Base-by-base conservation (phyloP, 129 eudicot species). In the Arctium minus region DNA sequence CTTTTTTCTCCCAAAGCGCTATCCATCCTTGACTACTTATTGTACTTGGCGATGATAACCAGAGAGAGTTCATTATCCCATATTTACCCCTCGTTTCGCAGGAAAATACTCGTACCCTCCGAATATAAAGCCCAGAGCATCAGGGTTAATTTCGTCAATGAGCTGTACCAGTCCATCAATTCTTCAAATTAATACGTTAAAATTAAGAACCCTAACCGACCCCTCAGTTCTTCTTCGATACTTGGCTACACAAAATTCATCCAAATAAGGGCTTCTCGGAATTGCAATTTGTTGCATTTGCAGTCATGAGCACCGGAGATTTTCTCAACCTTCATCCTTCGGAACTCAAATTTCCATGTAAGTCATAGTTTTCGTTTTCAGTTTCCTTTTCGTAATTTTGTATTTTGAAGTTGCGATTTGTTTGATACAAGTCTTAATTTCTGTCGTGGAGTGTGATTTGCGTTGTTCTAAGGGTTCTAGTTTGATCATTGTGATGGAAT, bases 281-380 rank as follows among this genome's bases (percentile, higher is more conserved):
- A 27, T 73, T 10, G 36, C 70, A 75, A 75, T 78, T 86, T 17
- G 80, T 77, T 72, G 74, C 32, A 73, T 73, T 79, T 74, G 15
- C 27, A 85, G 89, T 22, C 88, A 93, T 89, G 97, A 88, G 87
- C 79, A 86, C 96, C 17, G 97, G 97, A 22, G 98, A 93, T 70
- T 88, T 86, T 38, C 89, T 96, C 78, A 83, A 76, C 39, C 89
- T 96, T 82, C 92, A 96, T 35, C 98, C 99, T 70, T 84, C 97
- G 2, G 99, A 96, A 76, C 94, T 96, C 77, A 96, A 93, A 86
- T 96, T 96, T 82, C 97, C 89, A 79, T 91, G 99, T 96, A 89
- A 91, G 89, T 78, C 0, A 60, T 17, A 1, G 8, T n/a, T 9
- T 77, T 39, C 15, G 5, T 13, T 1, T 22, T 15, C 11, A 73